phyloP scores from a whole-genome alignment of 768 basidiomycete genomes.

The Amanita muscaria region DNA sequence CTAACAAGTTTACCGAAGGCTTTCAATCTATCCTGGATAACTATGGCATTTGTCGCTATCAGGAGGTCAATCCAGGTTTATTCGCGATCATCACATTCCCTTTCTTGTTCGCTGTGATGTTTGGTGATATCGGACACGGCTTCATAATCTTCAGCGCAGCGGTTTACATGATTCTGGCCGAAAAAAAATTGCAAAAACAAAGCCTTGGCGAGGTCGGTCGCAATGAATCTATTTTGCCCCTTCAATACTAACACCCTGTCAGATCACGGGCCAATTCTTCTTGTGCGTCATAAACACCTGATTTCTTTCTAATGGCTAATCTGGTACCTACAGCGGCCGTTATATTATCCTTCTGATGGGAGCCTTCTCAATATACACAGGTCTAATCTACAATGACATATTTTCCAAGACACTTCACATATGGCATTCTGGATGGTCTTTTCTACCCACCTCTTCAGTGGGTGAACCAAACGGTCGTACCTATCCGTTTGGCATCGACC shows the following conservation, averaged over 20 bases:
- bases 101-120: constrained; percentile 99
- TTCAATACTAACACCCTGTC: constrained; percentile 12
- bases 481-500: constrained; percentile 95
- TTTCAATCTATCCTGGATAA: constrained; percentile 99
- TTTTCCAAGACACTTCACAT: constrained; percentile 89
- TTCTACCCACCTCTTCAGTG: constrained; percentile 37
- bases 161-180: constrained; percentile 77
- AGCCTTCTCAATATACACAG: constrained; percentile 92
- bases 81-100: constrained; percentile 93
- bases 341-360: constrained; percentile 99
- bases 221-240: constrained; percentile 1
- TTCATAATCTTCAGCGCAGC: constrained; percentile 72
- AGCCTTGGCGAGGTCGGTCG: constrained; percentile 64
- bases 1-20: constrained; percentile 92
- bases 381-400: constrained; percentile 97
- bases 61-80: constrained; percentile 94
- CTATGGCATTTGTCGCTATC: constrained; percentile 90
- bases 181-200: constrained; percentile 65
- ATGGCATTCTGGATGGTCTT: constrained; percentile 85
- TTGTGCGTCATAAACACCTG: constrained; percentile 47
- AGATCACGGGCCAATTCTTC: constrained; percentile 88
- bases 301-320: constrained; percentile 7
- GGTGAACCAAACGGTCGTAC: constrained; percentile 54
- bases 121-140: constrained; percentile 97
- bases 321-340: constrained; percentile 57